Conservation (phyloP, 2,329 filamentous ascomycete species). For the Teratosphaeria nubilosa region DNA sequence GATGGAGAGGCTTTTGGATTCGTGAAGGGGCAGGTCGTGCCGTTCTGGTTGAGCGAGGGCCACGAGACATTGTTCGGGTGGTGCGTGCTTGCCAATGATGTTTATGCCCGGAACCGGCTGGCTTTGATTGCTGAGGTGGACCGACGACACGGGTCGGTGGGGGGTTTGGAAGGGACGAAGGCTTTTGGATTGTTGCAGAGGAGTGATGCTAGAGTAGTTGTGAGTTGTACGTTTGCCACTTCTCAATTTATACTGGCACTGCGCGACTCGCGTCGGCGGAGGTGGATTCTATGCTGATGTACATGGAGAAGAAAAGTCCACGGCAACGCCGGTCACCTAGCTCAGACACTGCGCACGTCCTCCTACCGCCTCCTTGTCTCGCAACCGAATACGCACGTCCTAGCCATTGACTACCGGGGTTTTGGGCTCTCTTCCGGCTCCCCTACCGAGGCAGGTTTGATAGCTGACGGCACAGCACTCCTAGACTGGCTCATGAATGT, state of each 20-base stretch:
- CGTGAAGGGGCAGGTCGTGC: slow-evolving; percentile 76
- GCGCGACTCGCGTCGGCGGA: background rate
- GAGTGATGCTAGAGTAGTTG: slow-evolving; percentile 44
- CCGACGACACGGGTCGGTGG: slow-evolving; percentile 33
- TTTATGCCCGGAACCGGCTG: slow-evolving; percentile 62
- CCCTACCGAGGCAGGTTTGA: slow-evolving; percentile 71
- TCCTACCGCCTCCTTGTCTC: slow-evolving; percentile 70
- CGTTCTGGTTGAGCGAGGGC: slow-evolving; percentile 72
- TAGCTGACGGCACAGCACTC: slow-evolving; percentile 64
- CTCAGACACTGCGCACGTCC: slow-evolving; percentile 63
- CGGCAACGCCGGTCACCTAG: slow-evolving; percentile 77
- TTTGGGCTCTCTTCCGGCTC: slow-evolving; percentile 72
- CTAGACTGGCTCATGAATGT: slow-evolving; percentile 61
- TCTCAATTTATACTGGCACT: background rate
- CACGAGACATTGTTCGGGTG: slow-evolving; percentile 73
- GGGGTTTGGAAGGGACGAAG: slow-evolving; percentile 38
- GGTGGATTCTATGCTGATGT: background rate
- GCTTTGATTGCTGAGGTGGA: slow-evolving; percentile 35
- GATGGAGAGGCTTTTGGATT: slow-evolving; percentile 78
- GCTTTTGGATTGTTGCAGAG: slow-evolving; percentile 41
- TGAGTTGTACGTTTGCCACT: slow-evolving; percentile 37
- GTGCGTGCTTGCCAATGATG: slow-evolving; percentile 74
- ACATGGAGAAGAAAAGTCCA: slow-evolving; percentile 13
- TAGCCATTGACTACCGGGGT: slow-evolving; percentile 86
- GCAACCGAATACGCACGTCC: slow-evolving; percentile 63